Evolutionary conservation across 2,329 filamentous ascomycete genomes (phyloP).

Genomic region (Xylariales sp.): DNA sequence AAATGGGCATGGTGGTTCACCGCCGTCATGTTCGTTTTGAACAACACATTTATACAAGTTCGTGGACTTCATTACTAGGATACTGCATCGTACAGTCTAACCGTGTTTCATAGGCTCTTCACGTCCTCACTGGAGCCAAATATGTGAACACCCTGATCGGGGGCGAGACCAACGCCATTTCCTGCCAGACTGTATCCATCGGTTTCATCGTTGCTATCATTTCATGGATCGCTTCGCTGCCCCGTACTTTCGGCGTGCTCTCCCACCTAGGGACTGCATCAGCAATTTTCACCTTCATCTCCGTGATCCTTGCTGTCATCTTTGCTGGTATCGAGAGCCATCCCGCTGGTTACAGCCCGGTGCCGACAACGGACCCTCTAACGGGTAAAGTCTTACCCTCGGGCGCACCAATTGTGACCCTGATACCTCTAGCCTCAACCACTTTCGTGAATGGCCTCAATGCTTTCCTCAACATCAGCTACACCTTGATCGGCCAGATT

Average conservation of each 20-base stretch:
- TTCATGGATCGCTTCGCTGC: constrained; percentile 82
- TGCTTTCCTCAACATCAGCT: constrained; percentile 94
- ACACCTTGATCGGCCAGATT: constrained; percentile 96
- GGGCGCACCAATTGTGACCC: constrained; percentile 75
- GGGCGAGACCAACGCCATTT: constrained; percentile 66
- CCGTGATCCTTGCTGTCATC: constrained; percentile 83
- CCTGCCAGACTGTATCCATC: constrained; percentile 82
- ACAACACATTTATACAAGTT: constrained; percentile 91
- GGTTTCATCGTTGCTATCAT: constrained; percentile 78
- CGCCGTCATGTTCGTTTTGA: constrained; percentile 89
- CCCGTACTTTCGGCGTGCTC: constrained; percentile 84
- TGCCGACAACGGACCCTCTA: constrained; percentile 48
- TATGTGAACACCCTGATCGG: constrained; percentile 90
- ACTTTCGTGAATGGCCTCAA: constrained; percentile 86
- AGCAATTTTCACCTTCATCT: constrained; percentile 89
- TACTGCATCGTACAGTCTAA: constrained; percentile 28
- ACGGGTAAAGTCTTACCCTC: constrained; percentile 45
- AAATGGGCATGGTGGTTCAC: constrained; percentile 76
- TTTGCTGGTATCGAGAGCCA: constrained; percentile 82
- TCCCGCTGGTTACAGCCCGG: constrained; percentile 72
- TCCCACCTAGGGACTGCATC: constrained; percentile 83
- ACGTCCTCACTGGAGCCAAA: constrained; percentile 85
- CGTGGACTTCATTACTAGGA: constrained; percentile 29
- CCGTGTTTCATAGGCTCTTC: constrained; percentile 68
- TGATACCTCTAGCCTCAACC: constrained; percentile 74